phyloP scores from a whole-genome alignment of 805 yeast species.

The Cyberlindnera mississippiensis region DNA sequence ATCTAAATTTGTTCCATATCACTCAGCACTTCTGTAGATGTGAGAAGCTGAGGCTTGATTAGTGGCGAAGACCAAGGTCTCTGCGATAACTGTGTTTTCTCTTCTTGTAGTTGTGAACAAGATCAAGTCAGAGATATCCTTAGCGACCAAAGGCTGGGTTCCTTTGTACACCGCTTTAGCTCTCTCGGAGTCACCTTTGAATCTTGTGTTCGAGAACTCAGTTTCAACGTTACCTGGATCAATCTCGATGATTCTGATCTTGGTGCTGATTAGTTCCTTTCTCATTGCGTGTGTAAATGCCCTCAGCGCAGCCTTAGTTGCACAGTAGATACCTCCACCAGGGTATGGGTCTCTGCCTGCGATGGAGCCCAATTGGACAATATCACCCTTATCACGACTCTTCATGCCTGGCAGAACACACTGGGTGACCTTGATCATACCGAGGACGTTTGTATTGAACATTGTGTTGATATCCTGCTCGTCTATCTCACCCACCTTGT shows the following conservation, averaged over 20 bases:
- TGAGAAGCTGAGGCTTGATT: slow-evolving; percentile 69
- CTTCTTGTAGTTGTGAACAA: slow-evolving; percentile 53
- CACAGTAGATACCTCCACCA: slow-evolving; percentile 76
- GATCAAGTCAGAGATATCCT: slow-evolving; percentile 36
- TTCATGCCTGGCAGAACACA: slow-evolving; percentile 68
- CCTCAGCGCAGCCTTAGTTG: slow-evolving; percentile 71
- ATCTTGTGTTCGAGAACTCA: slow-evolving; percentile 58
- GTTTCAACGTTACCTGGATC: slow-evolving; percentile 72
- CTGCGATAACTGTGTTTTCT: slow-evolving; percentile 61
- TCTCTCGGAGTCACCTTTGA: slow-evolving; percentile 49
- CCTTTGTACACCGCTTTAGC: slow-evolving; percentile 57
- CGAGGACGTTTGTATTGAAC: slow-evolving; percentile 87
- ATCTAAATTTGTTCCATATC: too few relatives aligned
- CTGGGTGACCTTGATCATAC: slow-evolving; percentile 81
- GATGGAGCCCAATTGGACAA: slow-evolving; percentile 70
- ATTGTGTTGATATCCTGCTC: slow-evolving; percentile 63
- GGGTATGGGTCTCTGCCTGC: slow-evolving; percentile 85
- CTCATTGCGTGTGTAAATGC: slow-evolving; percentile 68
- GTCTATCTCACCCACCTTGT: slow-evolving; percentile 68
- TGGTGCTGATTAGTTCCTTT: slow-evolving; percentile 68
- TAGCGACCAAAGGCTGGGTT: slow-evolving; percentile 53
- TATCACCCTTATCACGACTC: slow-evolving; percentile 64
- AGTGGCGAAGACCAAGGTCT: slow-evolving; percentile 76
- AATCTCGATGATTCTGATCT: slow-evolving; percentile 59
- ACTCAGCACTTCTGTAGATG: slow-evolving; percentile 43